Base-by-base conservation (phyloP, 352 stramenopile genomes). In the Globisporangium nagaii region DNA sequence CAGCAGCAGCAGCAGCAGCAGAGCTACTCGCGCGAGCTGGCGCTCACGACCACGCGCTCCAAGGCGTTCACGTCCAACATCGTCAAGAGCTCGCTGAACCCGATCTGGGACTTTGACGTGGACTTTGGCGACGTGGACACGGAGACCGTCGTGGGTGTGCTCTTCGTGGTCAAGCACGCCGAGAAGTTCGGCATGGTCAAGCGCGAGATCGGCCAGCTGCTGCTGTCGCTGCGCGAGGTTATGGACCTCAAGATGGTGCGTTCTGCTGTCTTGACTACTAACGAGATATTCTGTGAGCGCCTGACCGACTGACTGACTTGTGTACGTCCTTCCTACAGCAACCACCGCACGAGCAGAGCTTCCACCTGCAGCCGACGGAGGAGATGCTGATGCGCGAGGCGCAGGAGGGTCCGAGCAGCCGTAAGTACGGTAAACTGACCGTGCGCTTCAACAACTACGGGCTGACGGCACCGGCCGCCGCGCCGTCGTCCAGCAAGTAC, bases 21-120 rank as follows among this genome's bases (percentile, higher is more conserved):
- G 2, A 9, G 27, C 13, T 55, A 53, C 35, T 58, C 56, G 25
- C 48, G 48, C 34, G 48, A 53, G 9, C 40, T 34, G 50, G 58
- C 15, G 45, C 58, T n/a, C 27, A 67, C 27, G 42, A 61, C 15
- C 55, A 75, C 37, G 63, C 55, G 37, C 30, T 73, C 69, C 27
- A 86, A 86, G 39, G 65, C 68, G 9, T 79, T 88, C 52, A 71
- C 70, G 46, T 81, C 73, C 22, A 73, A 65, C 32, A 56, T 88
- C 36, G 68, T 88, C 47, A 84, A 82, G 68, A 86, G 70, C 46
- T 84, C 80, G 36, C 68, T 90, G 20, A 88, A 90, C 58, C 80
- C 80, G 32, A 86, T 88, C 47, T 90, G 80, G 80, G 86, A 88
- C 60, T 78, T 90, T 41, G 75, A 88, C 55, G 75, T 88, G 40